Base-by-base conservation (phyloP, 2,329 filamentous ascomycete genomes). In the Blumeria hordei region DNA sequence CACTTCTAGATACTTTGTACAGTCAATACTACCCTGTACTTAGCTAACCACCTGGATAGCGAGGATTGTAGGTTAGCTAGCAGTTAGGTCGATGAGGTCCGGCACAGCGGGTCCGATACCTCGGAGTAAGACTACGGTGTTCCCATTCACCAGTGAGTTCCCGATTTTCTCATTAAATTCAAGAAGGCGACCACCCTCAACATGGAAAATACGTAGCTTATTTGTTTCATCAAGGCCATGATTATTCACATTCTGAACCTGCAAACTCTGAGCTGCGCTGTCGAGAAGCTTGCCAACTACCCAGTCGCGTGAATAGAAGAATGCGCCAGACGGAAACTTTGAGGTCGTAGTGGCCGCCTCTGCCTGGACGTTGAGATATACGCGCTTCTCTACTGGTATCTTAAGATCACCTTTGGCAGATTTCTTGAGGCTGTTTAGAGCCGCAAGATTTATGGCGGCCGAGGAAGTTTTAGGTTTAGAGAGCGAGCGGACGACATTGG, bases 301-400 rank as follows among this genome's bases (percentile, higher is more conserved):
- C 87, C 87, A 96, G 57, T 94, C 85, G 61, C 76, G 75, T 57
- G 77, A 81, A 66, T 84, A 93, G 67, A 80, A 93, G 67, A 90
- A 88, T 57, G 83, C 78, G 7, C 84, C 85, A 63, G 79, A 83
- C 3, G 88, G 88, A 45, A 85, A 80, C 67, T 94, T 94, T 6
- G 84, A 79, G 54, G 80, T 84, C 1, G 88, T 82, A 0, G 87
- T 93, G 62, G 86, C 85, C 9, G 85, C 85, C 63, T 88, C 87
- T 0, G 90, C 92, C 66, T 96, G 90, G 16, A 95, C 85, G 64
- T 85, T 81, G 0, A 98, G 65, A 65, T 96, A 96, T 1, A 98
- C 70, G n/a, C 92, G 73, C 70, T 93, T 94, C 59, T 94, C 87
- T 0, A 72, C 67, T 0, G 87, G 73, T 0, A 95, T 68, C 62